phyloP scores from a whole-genome alignment of 2,329 filamentous ascomycete genomes.

The Xylaria sp. region DNA sequence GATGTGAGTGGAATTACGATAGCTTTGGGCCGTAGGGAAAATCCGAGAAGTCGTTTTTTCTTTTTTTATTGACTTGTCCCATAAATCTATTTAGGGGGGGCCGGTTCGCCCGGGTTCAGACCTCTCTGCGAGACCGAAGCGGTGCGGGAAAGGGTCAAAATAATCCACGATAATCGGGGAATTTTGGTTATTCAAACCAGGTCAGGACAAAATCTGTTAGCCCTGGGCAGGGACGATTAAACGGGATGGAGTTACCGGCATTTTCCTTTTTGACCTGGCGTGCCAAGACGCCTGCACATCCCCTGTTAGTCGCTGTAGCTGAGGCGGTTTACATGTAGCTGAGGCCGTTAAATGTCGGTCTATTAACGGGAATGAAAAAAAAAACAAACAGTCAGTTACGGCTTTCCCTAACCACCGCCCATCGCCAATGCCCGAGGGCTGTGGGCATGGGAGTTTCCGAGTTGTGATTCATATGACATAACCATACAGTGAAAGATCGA shows the following conservation, averaged over 20 bases:
- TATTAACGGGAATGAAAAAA: background rate
- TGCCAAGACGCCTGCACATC: background rate
- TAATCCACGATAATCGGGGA: background rate
- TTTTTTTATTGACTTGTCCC: too few species aligned
- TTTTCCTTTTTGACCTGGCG: background rate
- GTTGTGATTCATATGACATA: too few species aligned
- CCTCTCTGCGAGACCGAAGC: background rate
- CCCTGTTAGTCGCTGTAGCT: background rate
- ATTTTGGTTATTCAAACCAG: too few species aligned
- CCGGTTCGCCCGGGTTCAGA: background rate
- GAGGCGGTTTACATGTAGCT: too few species aligned
- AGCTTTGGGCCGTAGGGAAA: too few species aligned
- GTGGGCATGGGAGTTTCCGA: too few species aligned
- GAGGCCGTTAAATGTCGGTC: background rate
- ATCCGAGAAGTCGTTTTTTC: too few species aligned
- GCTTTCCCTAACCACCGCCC: background rate
- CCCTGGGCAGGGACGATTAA: too few species aligned
- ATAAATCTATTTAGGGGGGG: too few species aligned
- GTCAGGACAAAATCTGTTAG: too few species aligned
- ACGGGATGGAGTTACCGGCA: background rate
- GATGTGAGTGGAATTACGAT: background rate
- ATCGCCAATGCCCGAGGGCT: background rate
- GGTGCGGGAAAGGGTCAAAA: background rate
- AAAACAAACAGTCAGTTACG: background rate
- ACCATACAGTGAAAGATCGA: too few species aligned